Evolutionary conservation across 1,284 basidiomycete species (phyloP).

Genomic region (Leccinum griseonigrum): DNA sequence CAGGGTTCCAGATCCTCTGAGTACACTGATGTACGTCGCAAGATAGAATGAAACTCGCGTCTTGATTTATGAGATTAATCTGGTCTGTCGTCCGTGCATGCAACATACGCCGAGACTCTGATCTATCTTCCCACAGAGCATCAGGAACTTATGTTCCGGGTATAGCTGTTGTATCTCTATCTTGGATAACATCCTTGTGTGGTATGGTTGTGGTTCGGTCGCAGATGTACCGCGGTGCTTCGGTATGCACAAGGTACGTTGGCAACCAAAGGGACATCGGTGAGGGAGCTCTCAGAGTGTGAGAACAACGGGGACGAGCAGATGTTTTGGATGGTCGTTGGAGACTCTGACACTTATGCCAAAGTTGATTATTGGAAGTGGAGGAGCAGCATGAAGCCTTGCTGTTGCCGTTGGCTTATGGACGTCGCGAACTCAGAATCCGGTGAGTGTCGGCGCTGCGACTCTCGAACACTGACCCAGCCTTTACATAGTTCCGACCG

Average conservation of each 20-base stretch:
- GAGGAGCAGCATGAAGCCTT: slow-evolving; percentile 49
- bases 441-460: slow-evolving; percentile 32
- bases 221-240: slow-evolving; percentile 54
- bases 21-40: slow-evolving; percentile 75
- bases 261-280: slow-evolving; percentile 35
- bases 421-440: slow-evolving; percentile 36
- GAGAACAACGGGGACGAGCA: slow-evolving; percentile 59
- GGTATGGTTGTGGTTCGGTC: slow-evolving; percentile 71
- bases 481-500: slow-evolving; percentile 32
- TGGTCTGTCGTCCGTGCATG: slow-evolving; percentile 44
- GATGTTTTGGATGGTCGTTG: slow-evolving; percentile 81
- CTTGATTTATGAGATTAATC: slow-evolving; percentile 69
- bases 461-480: neutral
- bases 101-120: neutral
- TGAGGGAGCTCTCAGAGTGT: slow-evolving; percentile 59
- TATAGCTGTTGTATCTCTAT: slow-evolving; percentile 75
- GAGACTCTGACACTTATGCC: slow-evolving; percentile 62
- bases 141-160: slow-evolving; percentile 72
- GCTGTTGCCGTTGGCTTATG: slow-evolving; percentile 50
- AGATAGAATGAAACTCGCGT: slow-evolving; percentile 51
- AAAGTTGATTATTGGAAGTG: slow-evolving; percentile 79
- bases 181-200: slow-evolving; percentile 68
- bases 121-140: slow-evolving; percentile 40
- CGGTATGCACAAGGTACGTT: slow-evolving; percentile 53
- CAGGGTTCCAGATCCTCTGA: slow-evolving; percentile 73